phyloP scores from a whole-genome alignment of 78 protist species.

The Dictyostelium discoideum region DNA sequence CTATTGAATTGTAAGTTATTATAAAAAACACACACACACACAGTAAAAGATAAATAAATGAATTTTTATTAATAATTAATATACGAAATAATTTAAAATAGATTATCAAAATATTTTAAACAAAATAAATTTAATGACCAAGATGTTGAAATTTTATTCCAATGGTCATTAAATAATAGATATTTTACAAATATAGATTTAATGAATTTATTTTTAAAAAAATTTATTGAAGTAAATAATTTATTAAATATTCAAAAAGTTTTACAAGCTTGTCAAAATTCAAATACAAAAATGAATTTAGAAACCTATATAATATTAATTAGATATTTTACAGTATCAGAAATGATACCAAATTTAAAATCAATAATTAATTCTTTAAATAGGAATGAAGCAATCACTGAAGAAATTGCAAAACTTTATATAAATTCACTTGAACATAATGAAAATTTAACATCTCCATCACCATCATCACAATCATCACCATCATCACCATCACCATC shows the following conservation, averaged over 20 bases:
- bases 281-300: neutral
- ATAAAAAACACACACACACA: neutral
- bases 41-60: too few species aligned
- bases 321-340: neutral
- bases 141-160: constrained; percentile 25
- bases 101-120: neutral
- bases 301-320: neutral
- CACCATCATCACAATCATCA: neutral
- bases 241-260: neutral
- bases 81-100: neutral
- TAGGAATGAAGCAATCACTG: neutral
- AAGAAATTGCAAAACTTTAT: neutral
- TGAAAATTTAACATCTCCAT: too few species aligned
- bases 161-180: neutral
- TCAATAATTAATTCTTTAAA: neutral
- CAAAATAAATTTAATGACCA: constrained; percentile 1
- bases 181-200: constrained; percentile 3
- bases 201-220: neutral
- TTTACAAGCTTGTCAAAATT: neutral
- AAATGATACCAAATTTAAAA: neutral
- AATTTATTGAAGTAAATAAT: neutral
- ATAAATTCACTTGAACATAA: neutral
- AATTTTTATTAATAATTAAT: too few species aligned
- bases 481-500: neutral
- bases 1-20: neutral